phyloP scores from a whole-genome alignment of 805 yeast species.

The Candida broadrunensis region DNA sequence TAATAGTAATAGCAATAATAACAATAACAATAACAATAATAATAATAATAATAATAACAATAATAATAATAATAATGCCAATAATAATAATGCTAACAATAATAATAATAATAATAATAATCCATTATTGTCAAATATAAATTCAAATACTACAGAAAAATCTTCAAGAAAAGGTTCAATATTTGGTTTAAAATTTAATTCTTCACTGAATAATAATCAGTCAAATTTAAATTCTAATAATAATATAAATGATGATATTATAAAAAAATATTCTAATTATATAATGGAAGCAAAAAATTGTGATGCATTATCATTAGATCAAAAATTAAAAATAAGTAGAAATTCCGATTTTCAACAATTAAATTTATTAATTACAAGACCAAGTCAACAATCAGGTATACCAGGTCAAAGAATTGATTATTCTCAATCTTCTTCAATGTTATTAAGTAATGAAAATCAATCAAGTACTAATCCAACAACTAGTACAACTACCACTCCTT shows the following conservation, averaged over 20 bases:
- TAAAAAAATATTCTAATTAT: constrained; percentile 8
- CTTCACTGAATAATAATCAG: constrained; percentile 4
- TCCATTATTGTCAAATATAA: not conserved
- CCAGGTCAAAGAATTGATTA: constrained; percentile 19
- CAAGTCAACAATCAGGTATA: constrained; percentile 16
- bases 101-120: not conserved
- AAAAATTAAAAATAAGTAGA: constrained; percentile 26
- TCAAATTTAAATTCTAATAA: not conserved
- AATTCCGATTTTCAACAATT: constrained; percentile 28
- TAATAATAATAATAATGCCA: no score
- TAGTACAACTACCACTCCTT: constrained; percentile 1
- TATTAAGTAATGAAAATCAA: constrained; percentile 18
- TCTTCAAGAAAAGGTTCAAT: constrained; percentile 31
- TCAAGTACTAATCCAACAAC: not conserved
- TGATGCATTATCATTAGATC: constrained; percentile 31
- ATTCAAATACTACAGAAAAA: constrained; percentile 4
- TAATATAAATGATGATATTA: constrained; percentile 1
- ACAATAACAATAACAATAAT: no score
- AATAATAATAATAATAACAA: no score
- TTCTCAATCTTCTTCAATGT: constrained; percentile 33
- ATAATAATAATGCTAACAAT: no score
- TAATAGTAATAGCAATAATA: no score
- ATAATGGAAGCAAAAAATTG: constrained; percentile 29
- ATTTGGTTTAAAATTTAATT: constrained; percentile 38
- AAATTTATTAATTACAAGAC: constrained; percentile 35